Evolutionary conservation across 2,329 filamentous ascomycete species (phyloP).

Genomic region (Paraconiothyrium brasiliense): DNA sequence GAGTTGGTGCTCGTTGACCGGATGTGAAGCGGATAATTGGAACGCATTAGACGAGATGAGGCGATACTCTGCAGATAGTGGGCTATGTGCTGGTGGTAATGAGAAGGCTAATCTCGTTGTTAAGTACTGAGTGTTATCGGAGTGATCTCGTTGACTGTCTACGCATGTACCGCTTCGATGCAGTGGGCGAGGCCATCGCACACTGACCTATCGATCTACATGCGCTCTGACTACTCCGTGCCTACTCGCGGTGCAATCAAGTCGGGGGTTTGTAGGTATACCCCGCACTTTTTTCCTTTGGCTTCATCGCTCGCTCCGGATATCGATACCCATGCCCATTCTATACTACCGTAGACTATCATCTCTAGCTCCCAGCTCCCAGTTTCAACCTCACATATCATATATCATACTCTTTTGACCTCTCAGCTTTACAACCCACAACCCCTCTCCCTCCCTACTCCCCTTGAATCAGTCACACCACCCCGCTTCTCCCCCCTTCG

Average conservation of each 20-base stretch:
- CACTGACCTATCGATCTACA: too few species aligned
- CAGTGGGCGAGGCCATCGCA: not conserved
- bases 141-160: not conserved
- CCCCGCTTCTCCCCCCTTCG: not conserved
- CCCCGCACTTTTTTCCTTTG: not conserved
- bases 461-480: too few species aligned
- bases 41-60: conserved; percentile 9
- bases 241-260: not conserved
- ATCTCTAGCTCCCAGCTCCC: not conserved
- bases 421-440: too few species aligned
- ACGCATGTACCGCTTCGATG: not conserved
- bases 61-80: conserved; percentile 15
- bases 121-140: not conserved
- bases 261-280: not conserved
- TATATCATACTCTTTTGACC: too few species aligned
- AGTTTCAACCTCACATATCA: not conserved
- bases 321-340: not conserved
- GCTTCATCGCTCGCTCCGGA: not conserved
- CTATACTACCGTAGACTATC: not conserved
- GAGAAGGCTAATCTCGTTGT: conserved; percentile 6
- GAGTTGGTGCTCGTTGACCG: conserved; percentile 12
- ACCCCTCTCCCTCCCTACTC: not conserved
- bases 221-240: too few species aligned
- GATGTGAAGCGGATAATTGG: conserved; percentile 1
- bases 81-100: conserved; percentile 18